phyloP scores from a whole-genome alignment of 345 rosid genomes.

The Gossypium bickii region DNA sequence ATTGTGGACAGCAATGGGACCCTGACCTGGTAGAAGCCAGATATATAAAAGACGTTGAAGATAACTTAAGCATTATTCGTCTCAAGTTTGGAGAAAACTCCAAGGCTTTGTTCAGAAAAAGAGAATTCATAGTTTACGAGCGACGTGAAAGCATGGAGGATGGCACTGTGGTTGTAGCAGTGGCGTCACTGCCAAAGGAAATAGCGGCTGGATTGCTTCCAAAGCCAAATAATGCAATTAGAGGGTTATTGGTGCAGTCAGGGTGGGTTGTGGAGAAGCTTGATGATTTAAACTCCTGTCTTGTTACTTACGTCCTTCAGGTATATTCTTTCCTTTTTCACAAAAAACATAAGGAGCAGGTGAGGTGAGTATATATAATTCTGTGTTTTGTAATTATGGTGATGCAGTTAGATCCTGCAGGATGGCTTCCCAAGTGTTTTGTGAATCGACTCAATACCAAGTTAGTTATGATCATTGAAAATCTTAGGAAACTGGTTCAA shows the following conservation, averaged over 20 bases:
- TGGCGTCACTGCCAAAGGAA: slow-evolving; percentile 11
- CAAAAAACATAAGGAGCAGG: too few species aligned
- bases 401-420: slow-evolving; percentile 76
- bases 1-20: slow-evolving; percentile 69
- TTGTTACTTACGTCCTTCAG: slow-evolving; percentile 78
- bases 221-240: slow-evolving; percentile 53
- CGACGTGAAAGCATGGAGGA: slow-evolving; percentile 79
- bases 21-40: slow-evolving; percentile 62
- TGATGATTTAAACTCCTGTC: slow-evolving; percentile 51
- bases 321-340: slow-evolving; percentile 19
- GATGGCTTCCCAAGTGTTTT: slow-evolving; percentile 81
- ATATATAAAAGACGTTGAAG: slow-evolving; percentile 62
- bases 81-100: slow-evolving; percentile 69
- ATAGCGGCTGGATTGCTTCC: slow-evolving; percentile 24
- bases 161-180: slow-evolving; percentile 48
- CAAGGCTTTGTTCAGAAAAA: slow-evolving; percentile 63
- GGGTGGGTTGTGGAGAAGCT: slow-evolving; percentile 92
- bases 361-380: too few species aligned
- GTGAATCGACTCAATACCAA: slow-evolving; percentile 71
- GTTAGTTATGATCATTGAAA: slow-evolving; percentile 71
- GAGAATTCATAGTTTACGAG: slow-evolving; percentile 74
- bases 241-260: slow-evolving; percentile 66
- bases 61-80: slow-evolving; percentile 61
- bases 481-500: slow-evolving; percentile 61
- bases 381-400: not conserved